Evolutionary conservation across 257 asterid species (phyloP).

Genomic region (Solanum pinnatisectum): DNA sequence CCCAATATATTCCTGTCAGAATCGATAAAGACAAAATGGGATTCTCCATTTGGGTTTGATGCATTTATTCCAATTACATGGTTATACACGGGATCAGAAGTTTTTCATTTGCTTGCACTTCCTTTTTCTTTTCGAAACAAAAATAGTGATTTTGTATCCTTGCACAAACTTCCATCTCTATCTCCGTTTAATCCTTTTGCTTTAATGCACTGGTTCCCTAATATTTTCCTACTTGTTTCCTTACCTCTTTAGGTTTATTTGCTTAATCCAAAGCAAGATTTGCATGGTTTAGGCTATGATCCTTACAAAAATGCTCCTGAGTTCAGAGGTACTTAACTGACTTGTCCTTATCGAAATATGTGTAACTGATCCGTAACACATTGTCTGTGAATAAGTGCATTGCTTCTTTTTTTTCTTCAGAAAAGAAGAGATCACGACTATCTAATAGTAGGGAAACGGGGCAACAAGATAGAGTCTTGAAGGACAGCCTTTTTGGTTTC

Average conservation of each 20-base stretch:
- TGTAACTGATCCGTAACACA: not conserved
- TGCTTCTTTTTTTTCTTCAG: constrained; percentile 22
- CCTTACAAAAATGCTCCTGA: constrained; percentile 98
- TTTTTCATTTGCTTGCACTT: not conserved
- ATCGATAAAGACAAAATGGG: not conserved
- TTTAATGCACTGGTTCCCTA: not conserved
- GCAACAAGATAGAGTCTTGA: constrained; percentile 29
- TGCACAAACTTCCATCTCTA: not conserved
- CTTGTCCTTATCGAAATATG: not conserved
- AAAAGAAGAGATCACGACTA: constrained; percentile 59
- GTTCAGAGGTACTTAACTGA: constrained; percentile 68
- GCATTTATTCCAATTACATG: not conserved
- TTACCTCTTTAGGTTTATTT: constrained; percentile 45
- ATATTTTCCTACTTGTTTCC: not conserved
- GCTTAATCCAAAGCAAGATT: constrained; percentile 79
- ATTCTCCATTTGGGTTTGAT: not conserved
- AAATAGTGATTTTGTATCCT: not conserved
- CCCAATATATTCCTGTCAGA: not conserved
- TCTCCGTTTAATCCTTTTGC: not conserved
- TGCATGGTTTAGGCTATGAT: constrained; percentile 86
- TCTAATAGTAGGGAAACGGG: constrained; percentile 39
- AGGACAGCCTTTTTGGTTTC: constrained; percentile 43
- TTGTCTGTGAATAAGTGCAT: not conserved
- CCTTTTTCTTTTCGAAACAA: not conserved
- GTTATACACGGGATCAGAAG: not conserved